These are phyloP conservation scores for Blastomyces percursus DNA, from an alignment of 2,329 filamentous ascomycete genomes.

Conservation along the genomic window DNA sequence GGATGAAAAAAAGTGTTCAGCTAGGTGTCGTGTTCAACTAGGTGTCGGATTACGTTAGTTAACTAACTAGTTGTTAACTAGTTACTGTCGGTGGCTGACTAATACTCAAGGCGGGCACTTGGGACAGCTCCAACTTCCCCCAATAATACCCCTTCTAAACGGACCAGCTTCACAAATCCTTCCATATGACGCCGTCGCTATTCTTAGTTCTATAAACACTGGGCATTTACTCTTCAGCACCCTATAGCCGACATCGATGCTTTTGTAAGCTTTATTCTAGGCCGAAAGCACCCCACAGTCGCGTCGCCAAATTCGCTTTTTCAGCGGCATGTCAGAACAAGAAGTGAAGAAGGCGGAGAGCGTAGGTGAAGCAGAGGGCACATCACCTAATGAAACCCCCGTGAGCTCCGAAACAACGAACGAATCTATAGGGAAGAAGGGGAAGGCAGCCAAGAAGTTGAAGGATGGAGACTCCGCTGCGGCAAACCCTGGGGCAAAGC, in stretches of 20 bases:
- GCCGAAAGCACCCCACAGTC: neutral
- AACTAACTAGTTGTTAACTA: no score
- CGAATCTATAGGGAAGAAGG: constrained; percentile 12
- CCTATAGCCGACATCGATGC: neutral
- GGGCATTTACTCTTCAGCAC: neutral
- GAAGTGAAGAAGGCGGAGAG: neutral
- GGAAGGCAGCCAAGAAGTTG: constrained; percentile 18
- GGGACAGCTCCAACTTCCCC: neutral
- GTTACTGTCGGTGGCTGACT: no score
- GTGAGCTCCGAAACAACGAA: neutral
- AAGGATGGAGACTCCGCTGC: constrained; percentile 18
- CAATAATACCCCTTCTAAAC: neutral
- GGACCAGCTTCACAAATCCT: neutral
- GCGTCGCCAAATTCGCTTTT: neutral
- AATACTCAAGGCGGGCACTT: neutral
- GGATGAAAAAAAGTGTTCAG: no score
- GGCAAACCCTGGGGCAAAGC: constrained; percentile 20
- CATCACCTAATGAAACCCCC: neutral
- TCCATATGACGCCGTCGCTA: neutral
- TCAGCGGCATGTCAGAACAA: neutral
- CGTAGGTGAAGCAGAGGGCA: neutral
- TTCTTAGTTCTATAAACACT: neutral
- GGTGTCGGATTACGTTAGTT: no score
- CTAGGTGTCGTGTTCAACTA: no score
- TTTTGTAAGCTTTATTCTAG: neutral